Conservation (phyloP, 306 rosid species). For the Pterocarpus santalinus region DNA sequence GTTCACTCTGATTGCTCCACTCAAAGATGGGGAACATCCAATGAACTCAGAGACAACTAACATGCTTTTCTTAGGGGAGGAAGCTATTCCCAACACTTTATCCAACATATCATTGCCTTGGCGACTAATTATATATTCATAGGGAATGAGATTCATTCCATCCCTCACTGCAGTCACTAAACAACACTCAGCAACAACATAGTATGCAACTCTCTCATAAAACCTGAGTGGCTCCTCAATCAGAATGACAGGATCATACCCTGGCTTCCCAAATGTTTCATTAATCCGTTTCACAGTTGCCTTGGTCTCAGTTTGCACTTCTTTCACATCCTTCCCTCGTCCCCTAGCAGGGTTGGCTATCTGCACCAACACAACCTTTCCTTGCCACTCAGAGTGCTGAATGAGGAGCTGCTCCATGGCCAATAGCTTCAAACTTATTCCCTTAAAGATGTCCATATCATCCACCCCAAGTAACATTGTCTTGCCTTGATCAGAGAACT, state of each 20-base stretch:
- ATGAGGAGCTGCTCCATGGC: constrained; percentile 79
- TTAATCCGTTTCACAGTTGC: constrained; percentile 69
- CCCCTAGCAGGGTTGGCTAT: constrained; percentile 82
- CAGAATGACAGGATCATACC: constrained; percentile 73
- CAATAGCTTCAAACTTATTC: constrained; percentile 79
- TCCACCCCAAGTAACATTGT: constrained; percentile 75
- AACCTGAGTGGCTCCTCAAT: constrained; percentile 72
- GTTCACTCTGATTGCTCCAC: constrained; percentile 80
- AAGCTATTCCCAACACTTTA: constrained; percentile 57
- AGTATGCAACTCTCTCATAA: constrained; percentile 75
- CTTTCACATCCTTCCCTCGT: constrained; percentile 73
- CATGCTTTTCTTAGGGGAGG: constrained; percentile 68
- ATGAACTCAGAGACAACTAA: constrained; percentile 75
- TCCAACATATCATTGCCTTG: constrained; percentile 69
- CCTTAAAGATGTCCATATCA: constrained; percentile 83
- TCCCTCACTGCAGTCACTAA: constrained; percentile 80
- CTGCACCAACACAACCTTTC: constrained; percentile 75
- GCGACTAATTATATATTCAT: constrained; percentile 72
- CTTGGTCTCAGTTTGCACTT: constrained; percentile 68
- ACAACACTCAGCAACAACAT: constrained; percentile 79
- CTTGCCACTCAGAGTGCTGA: constrained; percentile 68
- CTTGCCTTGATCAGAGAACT: constrained; percentile 61
- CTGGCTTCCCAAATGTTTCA: constrained; percentile 67
- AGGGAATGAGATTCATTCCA: constrained; percentile 82
- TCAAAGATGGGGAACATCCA: constrained; percentile 79